Evolutionary conservation across 495 filamentous ascomycete species (phyloP), one percentile per base, ranked within the genome.

Genomic region (Xylaria scruposa): DNA sequence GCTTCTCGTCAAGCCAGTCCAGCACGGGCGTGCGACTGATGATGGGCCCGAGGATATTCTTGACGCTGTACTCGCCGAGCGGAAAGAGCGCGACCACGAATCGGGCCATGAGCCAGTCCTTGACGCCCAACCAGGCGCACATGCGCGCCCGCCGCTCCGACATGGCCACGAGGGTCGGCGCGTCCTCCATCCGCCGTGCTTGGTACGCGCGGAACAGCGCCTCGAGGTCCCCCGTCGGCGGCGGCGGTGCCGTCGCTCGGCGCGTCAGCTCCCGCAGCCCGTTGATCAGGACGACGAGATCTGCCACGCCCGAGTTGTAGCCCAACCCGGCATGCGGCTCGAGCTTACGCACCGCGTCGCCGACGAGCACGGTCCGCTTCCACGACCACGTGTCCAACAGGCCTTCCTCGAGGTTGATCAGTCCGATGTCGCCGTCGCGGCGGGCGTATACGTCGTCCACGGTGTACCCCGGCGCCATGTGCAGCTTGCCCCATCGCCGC

Each of bases 341-440:
- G 26, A 83, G 73, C 73, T 86, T 86, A 67, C 84, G 84, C 26
- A 81, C 75, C 8, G 83, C 77, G 64, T 87, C 85, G 13, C 85
- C 84, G 1, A 83, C 72, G 31, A 83, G 77, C 8, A 85, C 81
- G 53, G 85, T 73, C 21, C 84, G 76, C 19, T 76, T 80, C 62
- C 73, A 81, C 24, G 54, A 72, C 85, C 85, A 86, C 12, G 74
- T 68, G 4, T 82, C 76, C 26, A 83, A 60, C 0, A 79, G 75
- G 5, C 78, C 77, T 70, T 87, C 85, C 70, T 87, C 83, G 8
- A 85, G 66, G 19, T 69, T 72, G 15, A 80, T 73, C 71, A 84
- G 61, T n/a, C 73, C 75, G 4, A 60, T 53, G 31, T 67, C 73
- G 12, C 71, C 75, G 4, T 69, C 60, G 13, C 73, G 62, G 2